Percentiles rank a stretch among this genome's conserved stretches.
Conservation (phyloP, 1,139 yeast genomes). For the Candida pseudoviswanathii region DNA sequence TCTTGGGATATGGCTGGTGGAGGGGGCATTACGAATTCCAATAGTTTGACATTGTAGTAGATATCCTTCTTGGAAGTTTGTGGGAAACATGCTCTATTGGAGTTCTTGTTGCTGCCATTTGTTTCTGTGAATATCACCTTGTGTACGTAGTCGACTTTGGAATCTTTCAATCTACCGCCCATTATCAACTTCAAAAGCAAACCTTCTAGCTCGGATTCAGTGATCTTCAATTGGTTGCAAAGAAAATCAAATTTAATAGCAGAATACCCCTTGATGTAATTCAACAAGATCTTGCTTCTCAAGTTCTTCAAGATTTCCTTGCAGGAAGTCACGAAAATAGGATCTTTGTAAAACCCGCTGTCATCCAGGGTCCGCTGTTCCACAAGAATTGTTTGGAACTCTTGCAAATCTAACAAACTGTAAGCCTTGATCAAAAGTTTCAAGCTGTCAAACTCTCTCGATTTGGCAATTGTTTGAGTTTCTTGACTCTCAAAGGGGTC, state of each 20-base stretch:
- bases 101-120: background rate
- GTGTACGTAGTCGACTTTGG: conserved; percentile 49
- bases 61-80: conserved; percentile 27
- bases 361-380: conserved; percentile 16
- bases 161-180: conserved; percentile 43
- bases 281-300: conserved; percentile 30
- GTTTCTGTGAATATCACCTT: conserved; percentile 23
- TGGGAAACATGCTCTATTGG: conserved; percentile 5
- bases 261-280: conserved; percentile 32
- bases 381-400: conserved; percentile 21
- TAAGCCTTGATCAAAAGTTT: conserved; percentile 33
- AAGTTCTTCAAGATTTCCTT: conserved; percentile 33
- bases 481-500: conserved; percentile 69
- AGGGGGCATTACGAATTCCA: conserved; percentile 20
- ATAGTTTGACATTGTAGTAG: conserved; percentile 28
- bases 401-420: conserved; percentile 30
- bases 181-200: conserved; percentile 43
- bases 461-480: conserved; percentile 48
- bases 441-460: conserved; percentile 36
- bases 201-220: conserved; percentile 35
- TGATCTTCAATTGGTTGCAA: conserved; percentile 22
- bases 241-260: conserved; percentile 30
- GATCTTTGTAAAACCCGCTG: conserved; percentile 31
- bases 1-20: conserved; percentile 4
- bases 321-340: conserved; percentile 32